Conservation (phyloP, 202 grass and related monocot species). For the Schoenoplectus tabernaemontani region DNA sequence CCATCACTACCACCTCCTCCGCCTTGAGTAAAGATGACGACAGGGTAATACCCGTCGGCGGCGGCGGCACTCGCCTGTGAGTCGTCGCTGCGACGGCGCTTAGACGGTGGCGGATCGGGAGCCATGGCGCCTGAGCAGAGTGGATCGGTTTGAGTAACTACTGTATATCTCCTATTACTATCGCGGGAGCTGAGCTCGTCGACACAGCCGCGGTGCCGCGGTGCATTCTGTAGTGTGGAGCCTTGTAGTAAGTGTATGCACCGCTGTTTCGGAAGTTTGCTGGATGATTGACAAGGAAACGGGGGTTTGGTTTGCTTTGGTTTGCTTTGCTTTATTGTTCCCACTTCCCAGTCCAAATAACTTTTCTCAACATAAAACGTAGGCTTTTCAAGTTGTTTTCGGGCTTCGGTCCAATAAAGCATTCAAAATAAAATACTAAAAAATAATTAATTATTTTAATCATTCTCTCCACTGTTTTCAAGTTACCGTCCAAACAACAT, state of each 20-base stretch:
- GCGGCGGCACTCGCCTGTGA: neutral
- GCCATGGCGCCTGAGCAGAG: neutral
- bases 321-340: neutral
- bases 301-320: too few relatives aligned
- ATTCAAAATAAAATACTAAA: too few relatives aligned
- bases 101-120: slow-evolving; percentile 23
- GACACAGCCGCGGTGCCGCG: neutral
- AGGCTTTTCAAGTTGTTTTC: too few relatives aligned
- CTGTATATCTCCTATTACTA: neutral
- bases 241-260: neutral
- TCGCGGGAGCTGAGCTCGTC: neutral
- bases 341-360: neutral
- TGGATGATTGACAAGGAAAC: neutral
- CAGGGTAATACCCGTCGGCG: neutral
- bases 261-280: neutral
- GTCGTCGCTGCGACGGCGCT: slow-evolving; percentile 23
- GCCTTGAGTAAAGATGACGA: neutral
- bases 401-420: too few relatives aligned
- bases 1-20: neutral
- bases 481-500: too few relatives aligned
- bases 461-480: too few relatives aligned
- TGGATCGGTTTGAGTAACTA: neutral
- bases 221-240: neutral
- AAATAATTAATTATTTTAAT: too few relatives aligned
- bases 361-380: too few relatives aligned